Percentiles rank a stretch among this genome's conserved stretches.
These are phyloP conservation scores for Articulospora tetracladia DNA, from an alignment of 495 filamentous ascomycete species.

Conservation along the genomic window DNA sequence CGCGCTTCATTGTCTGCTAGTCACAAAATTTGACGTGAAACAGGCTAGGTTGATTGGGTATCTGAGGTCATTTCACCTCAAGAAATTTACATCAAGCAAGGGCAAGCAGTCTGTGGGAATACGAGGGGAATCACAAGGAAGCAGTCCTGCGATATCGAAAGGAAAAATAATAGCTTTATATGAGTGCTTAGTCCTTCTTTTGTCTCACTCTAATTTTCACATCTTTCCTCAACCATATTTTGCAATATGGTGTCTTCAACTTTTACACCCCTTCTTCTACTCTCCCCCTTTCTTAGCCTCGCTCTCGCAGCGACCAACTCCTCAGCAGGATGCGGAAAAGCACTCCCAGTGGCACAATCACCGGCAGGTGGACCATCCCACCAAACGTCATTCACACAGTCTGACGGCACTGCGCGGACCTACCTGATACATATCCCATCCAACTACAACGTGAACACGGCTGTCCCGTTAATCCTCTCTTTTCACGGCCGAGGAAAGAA, in stretches of 20 bases:
- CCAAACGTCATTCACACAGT: slow-evolving; percentile 9
- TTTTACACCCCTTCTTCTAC: not conserved
- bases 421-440: slow-evolving; percentile 37
- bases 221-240: not conserved
- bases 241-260: not conserved
- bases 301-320: not conserved
- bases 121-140: too few relatives aligned
- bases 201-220: too few relatives aligned
- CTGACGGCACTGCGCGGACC: slow-evolving; percentile 20
- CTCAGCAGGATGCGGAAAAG: slow-evolving; percentile 14
- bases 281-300: not conserved
- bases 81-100: too few relatives aligned
- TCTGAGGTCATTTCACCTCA: too few relatives aligned
- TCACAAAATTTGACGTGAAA: too few relatives aligned
- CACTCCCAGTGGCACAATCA: slow-evolving; percentile 1
- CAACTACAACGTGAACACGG: slow-evolving; percentile 33
- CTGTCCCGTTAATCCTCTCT: slow-evolving; percentile 40
- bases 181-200: not conserved
- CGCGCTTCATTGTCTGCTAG: too few relatives aligned
- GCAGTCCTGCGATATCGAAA: too few relatives aligned
- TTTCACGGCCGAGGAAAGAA: slow-evolving; percentile 39
- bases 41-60: too few relatives aligned
- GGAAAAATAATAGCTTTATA: not conserved
- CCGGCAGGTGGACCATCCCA: slow-evolving; percentile 7
- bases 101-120: too few relatives aligned